Evolutionary conservation across 176 grass and related monocot species (phyloP).

Genomic region (Musa beccarii): DNA sequence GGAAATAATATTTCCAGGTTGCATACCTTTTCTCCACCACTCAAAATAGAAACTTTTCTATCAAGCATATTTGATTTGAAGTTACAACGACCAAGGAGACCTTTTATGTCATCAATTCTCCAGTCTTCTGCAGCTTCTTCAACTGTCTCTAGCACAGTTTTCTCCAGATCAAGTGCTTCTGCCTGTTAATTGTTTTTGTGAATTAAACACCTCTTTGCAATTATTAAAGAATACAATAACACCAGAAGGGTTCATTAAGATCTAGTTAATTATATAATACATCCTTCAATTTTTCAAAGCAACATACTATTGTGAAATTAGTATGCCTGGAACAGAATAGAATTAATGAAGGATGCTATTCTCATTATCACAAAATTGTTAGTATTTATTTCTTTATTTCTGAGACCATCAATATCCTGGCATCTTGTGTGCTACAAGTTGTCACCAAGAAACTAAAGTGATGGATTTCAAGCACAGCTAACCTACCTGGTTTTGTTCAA

Average conservation of each 20-base stretch:
- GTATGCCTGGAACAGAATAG: neutral
- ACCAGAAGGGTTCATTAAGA: neutral
- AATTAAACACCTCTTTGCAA: neutral
- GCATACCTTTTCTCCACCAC: slow-evolving; percentile 93
- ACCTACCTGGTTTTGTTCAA: slow-evolving; percentile 96
- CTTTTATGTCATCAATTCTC: slow-evolving; percentile 89
- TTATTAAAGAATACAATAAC: slow-evolving; percentile 8
- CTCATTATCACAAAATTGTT: neutral
- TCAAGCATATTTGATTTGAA: slow-evolving; percentile 95
- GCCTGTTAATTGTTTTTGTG: slow-evolving; percentile 44
- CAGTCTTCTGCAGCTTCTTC: slow-evolving; percentile 86
- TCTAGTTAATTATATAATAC: neutral
- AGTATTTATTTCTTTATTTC: neutral
- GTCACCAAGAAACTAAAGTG: neutral
- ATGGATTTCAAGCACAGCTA: neutral
- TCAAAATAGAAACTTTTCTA: slow-evolving; percentile 78
- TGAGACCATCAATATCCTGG: neutral
- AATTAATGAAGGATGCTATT: neutral
- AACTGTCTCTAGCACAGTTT: slow-evolving; percentile 91
- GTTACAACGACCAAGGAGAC: slow-evolving; percentile 93
- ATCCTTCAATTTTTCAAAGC: neutral
- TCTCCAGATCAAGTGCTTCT: slow-evolving; percentile 91
- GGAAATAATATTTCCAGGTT: neutral
- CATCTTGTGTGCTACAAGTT: neutral
- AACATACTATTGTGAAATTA: neutral